Conservation (phyloP, 768 basidiomycete genomes). For the Galerina marginata region DNA sequence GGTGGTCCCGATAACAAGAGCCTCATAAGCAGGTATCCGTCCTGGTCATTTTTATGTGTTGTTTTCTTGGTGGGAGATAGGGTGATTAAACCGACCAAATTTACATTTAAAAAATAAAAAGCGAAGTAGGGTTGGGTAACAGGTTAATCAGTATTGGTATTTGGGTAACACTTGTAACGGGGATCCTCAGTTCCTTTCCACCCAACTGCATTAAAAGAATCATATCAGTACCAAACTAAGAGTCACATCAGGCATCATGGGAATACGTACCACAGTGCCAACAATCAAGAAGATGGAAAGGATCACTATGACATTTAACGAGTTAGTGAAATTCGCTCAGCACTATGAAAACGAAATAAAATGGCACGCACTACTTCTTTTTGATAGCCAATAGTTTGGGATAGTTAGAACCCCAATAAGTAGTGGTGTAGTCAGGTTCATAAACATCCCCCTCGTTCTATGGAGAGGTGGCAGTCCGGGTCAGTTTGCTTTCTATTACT, state of each 20-base stretch:
- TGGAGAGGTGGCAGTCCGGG: not conserved
- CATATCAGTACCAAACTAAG: not conserved
- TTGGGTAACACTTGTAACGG: constrained; percentile 20
- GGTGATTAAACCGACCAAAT: too few relatives aligned
- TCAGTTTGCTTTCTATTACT: not conserved
- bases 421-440: constrained; percentile 18
- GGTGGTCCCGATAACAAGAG: too few relatives aligned
- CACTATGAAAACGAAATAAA: too few relatives aligned
- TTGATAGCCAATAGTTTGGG: constrained; percentile 17
- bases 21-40: too few relatives aligned
- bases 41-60: too few relatives aligned
- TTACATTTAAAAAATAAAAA: too few relatives aligned
- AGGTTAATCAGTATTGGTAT: not conserved
- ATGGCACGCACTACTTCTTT: constrained; percentile 20
- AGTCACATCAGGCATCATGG: not conserved
- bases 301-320: constrained; percentile 14
- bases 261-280: constrained; percentile 22
- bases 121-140: too few relatives aligned
- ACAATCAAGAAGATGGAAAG: constrained; percentile 24
- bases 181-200: constrained; percentile 22
- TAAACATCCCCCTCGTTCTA: constrained; percentile 26
- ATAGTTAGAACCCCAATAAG: constrained; percentile 24
- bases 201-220: constrained; percentile 13
- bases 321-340: too few relatives aligned
- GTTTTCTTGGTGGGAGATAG: too few relatives aligned